Percentiles rank a stretch among this genome's conserved stretches.
phyloP scores from a whole-genome alignment of 1,139 yeast species.

The Yamadazyma diddensiae region DNA sequence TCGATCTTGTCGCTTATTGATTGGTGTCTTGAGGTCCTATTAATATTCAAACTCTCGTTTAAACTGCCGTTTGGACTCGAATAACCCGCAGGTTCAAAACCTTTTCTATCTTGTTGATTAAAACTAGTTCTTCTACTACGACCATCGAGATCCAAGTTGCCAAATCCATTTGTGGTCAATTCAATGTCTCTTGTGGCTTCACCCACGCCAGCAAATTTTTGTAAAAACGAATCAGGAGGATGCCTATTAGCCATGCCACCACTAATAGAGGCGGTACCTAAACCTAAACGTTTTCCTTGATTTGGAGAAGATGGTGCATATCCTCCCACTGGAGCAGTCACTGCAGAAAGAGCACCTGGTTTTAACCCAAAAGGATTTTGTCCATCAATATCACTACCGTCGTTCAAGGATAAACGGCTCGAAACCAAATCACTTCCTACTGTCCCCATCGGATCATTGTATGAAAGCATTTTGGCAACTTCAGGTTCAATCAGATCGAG shows the following conservation, averaged over 20 bases:
- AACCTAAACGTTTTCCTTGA: slow-evolving; percentile 25
- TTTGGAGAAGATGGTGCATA: slow-evolving; percentile 9
- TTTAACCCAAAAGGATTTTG: slow-evolving; percentile 42
- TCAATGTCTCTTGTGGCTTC: slow-evolving; percentile 80
- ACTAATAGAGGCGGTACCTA: slow-evolving; percentile 62
- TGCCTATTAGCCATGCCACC: slow-evolving; percentile 55
- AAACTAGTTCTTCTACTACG: slow-evolving; percentile 49
- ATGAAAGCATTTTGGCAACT: slow-evolving; percentile 15
- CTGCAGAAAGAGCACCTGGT: slow-evolving; percentile 48
- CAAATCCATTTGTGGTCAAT: slow-evolving; percentile 31
- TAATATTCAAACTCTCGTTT: slow-evolving; percentile 49
- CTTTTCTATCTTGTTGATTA: slow-evolving; percentile 18
- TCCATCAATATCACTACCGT: slow-evolving; percentile 44
- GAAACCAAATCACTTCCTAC: slow-evolving; percentile 11
- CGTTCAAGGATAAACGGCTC: slow-evolving; percentile 39
- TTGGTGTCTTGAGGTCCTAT: slow-evolving; percentile 48
- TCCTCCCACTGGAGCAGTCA: slow-evolving; percentile 38
- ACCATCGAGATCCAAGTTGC: slow-evolving; percentile 27
- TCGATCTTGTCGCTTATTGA: slow-evolving; percentile 67
- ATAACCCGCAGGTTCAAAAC: slow-evolving; percentile 11
- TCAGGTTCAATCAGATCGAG: slow-evolving; percentile 16
- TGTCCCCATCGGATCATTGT: slow-evolving; percentile 13
- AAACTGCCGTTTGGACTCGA: slow-evolving; percentile 44
- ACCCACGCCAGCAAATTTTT: slow-evolving; percentile 70
- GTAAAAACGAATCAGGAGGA: slow-evolving; percentile 52